Percentiles rank a stretch among this genome's conserved stretches.
Conservation (phyloP, 345 rosid genomes). For the Hibiscus syriacus region DNA sequence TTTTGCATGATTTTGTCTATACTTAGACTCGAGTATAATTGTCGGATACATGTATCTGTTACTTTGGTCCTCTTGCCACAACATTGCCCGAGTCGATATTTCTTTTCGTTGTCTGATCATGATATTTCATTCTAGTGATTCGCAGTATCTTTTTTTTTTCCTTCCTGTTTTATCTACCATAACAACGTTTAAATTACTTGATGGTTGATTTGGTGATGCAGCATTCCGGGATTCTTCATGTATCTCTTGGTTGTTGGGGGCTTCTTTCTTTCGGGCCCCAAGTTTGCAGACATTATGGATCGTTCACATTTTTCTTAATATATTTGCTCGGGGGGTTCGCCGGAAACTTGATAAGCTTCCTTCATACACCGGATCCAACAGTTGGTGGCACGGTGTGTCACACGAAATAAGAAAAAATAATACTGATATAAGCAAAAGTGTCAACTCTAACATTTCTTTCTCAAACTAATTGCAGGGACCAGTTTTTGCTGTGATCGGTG, state of each 20-base stretch:
- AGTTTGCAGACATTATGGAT: slow-evolving; percentile 68
- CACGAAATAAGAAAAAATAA: background rate
- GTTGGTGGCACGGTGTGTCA: slow-evolving; percentile 84
- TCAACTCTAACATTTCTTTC: background rate
- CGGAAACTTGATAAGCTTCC: slow-evolving; percentile 82
- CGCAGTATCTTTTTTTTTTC: background rate
- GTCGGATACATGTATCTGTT: background rate
- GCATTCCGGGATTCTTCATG: slow-evolving; percentile 74
- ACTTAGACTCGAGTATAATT: background rate
- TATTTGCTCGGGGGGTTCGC: slow-evolving; percentile 83
- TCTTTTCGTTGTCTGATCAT: background rate
- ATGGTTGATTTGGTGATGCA: slow-evolving; percentile 21
- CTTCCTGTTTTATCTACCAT: background rate
- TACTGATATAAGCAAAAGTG: background rate
- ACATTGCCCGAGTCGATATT: background rate
- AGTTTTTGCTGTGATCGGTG: slow-evolving; percentile 73
- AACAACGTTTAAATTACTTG: background rate
- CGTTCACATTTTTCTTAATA: slow-evolving; percentile 63
- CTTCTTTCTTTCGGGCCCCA: slow-evolving; percentile 72
- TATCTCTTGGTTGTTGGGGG: slow-evolving; percentile 77
- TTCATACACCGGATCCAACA: slow-evolving; percentile 69
- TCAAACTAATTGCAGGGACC: slow-evolving; percentile 52
- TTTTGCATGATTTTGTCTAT: slow-evolving; percentile 3
- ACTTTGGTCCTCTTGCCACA: background rate
- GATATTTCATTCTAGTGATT: background rate